Evolutionary conservation across 2,329 filamentous ascomycete species (phyloP), one percentile per base, ranked within the genome.

Genomic region (Penicillium sp.): DNA sequence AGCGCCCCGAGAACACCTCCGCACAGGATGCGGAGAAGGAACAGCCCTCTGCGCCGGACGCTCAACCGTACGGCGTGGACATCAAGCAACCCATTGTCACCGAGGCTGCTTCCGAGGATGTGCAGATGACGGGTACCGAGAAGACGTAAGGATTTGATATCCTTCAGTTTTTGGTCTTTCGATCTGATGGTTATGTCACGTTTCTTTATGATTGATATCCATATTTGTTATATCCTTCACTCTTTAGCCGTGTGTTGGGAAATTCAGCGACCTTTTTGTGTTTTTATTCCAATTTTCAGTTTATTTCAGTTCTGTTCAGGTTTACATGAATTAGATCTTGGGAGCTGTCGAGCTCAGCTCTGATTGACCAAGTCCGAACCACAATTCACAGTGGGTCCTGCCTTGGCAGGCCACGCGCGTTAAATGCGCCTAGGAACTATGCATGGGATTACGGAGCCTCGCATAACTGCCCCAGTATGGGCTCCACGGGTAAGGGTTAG

Each of bases 81-180:
- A 53, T 67, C 44, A 69, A 70, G 47, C 51, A 58, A 49, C 58
- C 62, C n/a, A 48, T 60, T 33, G 36, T 63, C 27, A 43, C 53
- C 0, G 58, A 63, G 46, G 42, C 46, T 38, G 48, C 57, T 16
- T 36, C 53, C 6, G 57, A 60, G 28, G 70, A 74, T 53, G 63
- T 71, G n/a, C 57, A 66, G 18, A 73, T 74, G 70, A 62, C 63
- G 16, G 69, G 67, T 8, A 63, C 63, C 16, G 66, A 69, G 41
- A 69, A 68, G 52, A 55, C 50, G 20, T 71, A 48, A 62, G 44
- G 38, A 35, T 42, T 31, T 35, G 11, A 14, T 50, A 28, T 28
- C 9, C 10, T 18, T 35, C n/a, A 41, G 13, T 41, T 16, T 51
- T 46, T 24, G 47, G 35, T 20, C 10, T 47, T 27, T 3, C 41